These are phyloP conservation scores for Diaporthe nobilis DNA, from an alignment of 2,329 filamentous ascomycete genomes.

Conservation along the genomic window DNA sequence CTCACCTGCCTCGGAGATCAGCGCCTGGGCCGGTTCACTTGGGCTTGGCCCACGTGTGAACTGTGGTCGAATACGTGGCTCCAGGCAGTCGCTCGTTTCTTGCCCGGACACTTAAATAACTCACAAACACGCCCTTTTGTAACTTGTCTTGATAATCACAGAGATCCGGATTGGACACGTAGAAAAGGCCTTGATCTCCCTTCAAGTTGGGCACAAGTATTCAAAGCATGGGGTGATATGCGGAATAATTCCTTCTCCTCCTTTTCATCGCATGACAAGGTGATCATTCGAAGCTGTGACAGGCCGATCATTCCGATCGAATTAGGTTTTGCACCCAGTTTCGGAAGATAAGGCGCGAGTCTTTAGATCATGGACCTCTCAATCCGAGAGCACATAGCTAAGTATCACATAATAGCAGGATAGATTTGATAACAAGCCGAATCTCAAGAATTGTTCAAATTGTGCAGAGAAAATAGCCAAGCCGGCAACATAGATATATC, in stretches of 20 bases:
- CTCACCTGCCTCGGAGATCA: slow-evolving; percentile 13
- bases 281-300: too few relatives aligned
- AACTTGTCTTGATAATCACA: not conserved
- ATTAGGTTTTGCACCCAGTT: not conserved
- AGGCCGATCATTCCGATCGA: too few relatives aligned
- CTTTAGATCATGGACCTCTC: not conserved
- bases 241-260: too few relatives aligned
- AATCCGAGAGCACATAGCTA: not conserved
- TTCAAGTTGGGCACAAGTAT: too few relatives aligned
- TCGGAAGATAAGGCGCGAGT: not conserved
- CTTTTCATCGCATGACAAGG: too few relatives aligned
- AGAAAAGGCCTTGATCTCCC: not conserved
- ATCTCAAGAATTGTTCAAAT: not conserved
- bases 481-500: not conserved
- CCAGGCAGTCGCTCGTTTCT: not conserved
- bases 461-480: not conserved
- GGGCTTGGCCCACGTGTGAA: not conserved
- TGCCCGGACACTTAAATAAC: not conserved
- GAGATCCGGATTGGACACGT: not conserved
- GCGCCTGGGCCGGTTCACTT: slow-evolving; percentile 14
- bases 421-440: not conserved
- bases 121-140: not conserved
- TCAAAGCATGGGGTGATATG: too few relatives aligned
- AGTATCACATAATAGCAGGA: too few relatives aligned
- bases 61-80: not conserved